Conservation (phyloP, 345 rosid species). For the Carallia brachiata region DNA sequence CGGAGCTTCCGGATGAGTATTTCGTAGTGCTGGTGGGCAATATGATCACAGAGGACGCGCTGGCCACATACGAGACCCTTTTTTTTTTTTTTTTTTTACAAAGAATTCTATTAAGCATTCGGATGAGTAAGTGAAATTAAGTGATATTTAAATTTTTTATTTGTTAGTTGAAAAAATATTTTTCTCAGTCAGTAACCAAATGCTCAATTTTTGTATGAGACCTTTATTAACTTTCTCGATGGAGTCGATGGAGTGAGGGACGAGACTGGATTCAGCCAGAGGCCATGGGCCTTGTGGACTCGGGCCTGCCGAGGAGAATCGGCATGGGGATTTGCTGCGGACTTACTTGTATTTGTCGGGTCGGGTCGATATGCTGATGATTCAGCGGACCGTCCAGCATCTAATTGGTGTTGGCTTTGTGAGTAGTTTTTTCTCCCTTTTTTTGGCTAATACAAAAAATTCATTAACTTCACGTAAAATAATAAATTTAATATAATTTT, state of each 20-base stretch:
- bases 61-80: slow-evolving; percentile 69
- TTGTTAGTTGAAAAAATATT: not conserved
- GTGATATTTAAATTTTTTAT: slow-evolving; percentile 46
- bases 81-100: no score
- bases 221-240: slow-evolving; percentile 68
- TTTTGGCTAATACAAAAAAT: no score
- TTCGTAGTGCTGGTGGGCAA: slow-evolving; percentile 77
- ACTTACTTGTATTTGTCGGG: slow-evolving; percentile 64
- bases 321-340: slow-evolving; percentile 69
- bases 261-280: slow-evolving; percentile 66
- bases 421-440: not conserved
- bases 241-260: slow-evolving; percentile 45
- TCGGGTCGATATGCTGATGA: slow-evolving; percentile 65
- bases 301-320: slow-evolving; percentile 74
- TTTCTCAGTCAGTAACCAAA: slow-evolving; percentile 33
- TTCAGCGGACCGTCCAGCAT: slow-evolving; percentile 62
- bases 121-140: slow-evolving; percentile 69
- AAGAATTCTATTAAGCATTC: slow-evolving; percentile 31
- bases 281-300: slow-evolving; percentile 76
- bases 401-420: slow-evolving; percentile 72
- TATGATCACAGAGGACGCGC: slow-evolving; percentile 81
- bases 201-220: slow-evolving; percentile 73
- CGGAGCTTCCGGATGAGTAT: slow-evolving; percentile 60
- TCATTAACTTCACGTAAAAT: no score
- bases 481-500: no score